Evolutionary conservation across 805 yeast genomes (phyloP).

Genomic region (Cyberlindnera mrakii): DNA sequence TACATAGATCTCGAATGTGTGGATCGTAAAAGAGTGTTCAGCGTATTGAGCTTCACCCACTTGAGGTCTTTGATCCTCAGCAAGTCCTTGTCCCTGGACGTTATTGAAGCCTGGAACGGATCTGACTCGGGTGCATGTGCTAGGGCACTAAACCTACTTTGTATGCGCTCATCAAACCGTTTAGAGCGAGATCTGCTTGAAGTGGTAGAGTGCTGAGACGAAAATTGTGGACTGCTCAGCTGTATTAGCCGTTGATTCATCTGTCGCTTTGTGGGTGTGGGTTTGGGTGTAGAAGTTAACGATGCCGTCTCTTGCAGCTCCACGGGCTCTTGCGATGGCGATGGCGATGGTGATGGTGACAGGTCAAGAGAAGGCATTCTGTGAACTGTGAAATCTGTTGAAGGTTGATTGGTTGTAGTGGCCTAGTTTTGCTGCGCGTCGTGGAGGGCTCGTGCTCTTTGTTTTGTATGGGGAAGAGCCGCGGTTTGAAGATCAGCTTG

Average conservation of each 20-base stretch:
- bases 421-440: too few relatives aligned
- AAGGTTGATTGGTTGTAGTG: too few relatives aligned
- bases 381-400: too few relatives aligned
- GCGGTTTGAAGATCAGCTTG: too few relatives aligned
- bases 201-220: conserved; percentile 10
- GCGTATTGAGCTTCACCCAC: conserved; percentile 36
- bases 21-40: conserved; percentile 32
- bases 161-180: conserved; percentile 18
- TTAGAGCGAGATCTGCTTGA: conserved; percentile 8
- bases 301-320: conserved; percentile 7
- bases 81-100: neutral
- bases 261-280: conserved; percentile 8
- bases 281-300: neutral
- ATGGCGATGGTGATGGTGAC: neutral
- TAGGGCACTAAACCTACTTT: conserved; percentile 13
- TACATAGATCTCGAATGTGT: conserved; percentile 28
- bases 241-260: neutral
- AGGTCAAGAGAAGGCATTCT: too few relatives aligned
- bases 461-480: too few relatives aligned
- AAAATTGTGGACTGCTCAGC: conserved; percentile 8
- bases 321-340: neutral
- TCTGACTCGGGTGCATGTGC: neutral
- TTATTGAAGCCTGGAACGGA: neutral
- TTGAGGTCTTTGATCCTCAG: conserved; percentile 14
- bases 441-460: too few relatives aligned